phyloP scores from a whole-genome alignment of 306 rosid genomes.

The Elaeagnus macrophylla region DNA sequence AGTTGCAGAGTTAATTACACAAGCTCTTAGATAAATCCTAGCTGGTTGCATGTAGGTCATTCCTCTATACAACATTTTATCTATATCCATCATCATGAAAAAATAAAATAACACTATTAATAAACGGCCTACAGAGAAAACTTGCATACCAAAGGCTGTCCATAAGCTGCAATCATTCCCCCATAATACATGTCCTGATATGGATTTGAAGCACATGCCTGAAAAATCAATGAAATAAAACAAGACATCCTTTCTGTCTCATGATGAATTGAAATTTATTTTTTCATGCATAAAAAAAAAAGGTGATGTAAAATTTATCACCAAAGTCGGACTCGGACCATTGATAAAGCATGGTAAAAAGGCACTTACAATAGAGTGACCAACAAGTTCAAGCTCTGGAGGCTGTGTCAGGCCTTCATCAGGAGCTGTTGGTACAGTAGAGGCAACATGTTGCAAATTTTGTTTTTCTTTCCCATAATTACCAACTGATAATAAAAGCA shows the following conservation, averaged over 20 bases:
- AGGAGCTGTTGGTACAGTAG: slow-evolving; percentile 39
- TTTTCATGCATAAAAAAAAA: slow-evolving; percentile 8
- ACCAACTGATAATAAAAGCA: slow-evolving; percentile 24
- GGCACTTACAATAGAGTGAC: slow-evolving; percentile 80
- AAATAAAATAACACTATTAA: slow-evolving; percentile 3
- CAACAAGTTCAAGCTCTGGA: slow-evolving; percentile 83
- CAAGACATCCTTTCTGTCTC: slow-evolving; percentile 21
- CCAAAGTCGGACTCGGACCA: neutral
- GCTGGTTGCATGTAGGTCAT: too few species aligned
- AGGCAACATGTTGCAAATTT: slow-evolving; percentile 40
- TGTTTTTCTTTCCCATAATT: slow-evolving; percentile 51
- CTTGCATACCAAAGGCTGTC: slow-evolving; percentile 64
- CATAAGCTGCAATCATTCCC: slow-evolving; percentile 85
- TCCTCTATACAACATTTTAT: neutral
- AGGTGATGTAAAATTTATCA: slow-evolving; percentile 8
- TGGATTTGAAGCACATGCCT: slow-evolving; percentile 89
- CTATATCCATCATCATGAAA: slow-evolving; percentile 6
- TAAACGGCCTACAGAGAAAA: neutral
- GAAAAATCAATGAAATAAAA: slow-evolving; percentile 30
- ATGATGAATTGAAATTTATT: slow-evolving; percentile 18
- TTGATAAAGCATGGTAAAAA: neutral
- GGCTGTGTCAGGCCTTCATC: slow-evolving; percentile 51
- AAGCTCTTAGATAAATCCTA: too few species aligned
- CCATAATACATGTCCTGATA: slow-evolving; percentile 79
- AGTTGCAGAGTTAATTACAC: too few species aligned